Percentiles rank a stretch among this genome's conserved stretches.
phyloP scores from a whole-genome alignment of 257 asterid genomes.

The Lavandula angustifolia region DNA sequence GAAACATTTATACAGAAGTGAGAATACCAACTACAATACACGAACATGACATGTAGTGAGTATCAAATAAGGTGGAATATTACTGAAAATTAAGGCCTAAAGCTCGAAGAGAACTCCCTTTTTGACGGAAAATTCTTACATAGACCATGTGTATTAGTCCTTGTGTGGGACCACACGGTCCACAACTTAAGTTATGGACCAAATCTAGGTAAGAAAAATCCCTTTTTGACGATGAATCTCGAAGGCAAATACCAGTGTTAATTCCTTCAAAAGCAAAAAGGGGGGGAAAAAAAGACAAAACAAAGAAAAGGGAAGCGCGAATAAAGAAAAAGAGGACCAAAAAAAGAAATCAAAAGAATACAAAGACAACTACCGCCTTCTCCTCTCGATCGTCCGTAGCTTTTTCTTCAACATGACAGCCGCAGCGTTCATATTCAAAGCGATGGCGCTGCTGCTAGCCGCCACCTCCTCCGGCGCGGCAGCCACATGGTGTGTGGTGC shows the following conservation, averaged over 20 bases:
- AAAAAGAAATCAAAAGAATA: neutral
- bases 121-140: no score
- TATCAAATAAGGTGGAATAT: no score
- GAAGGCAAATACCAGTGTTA: neutral
- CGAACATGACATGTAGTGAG: no score
- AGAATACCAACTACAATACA: no score
- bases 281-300: neutral
- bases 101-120: no score
- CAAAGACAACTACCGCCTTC: neutral
- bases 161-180: no score
- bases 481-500: constrained; percentile 77
- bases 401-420: constrained; percentile 22
- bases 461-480: constrained; percentile 19
- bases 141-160: no score
- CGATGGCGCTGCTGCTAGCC: constrained; percentile 27
- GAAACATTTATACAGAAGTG: no score
- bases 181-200: no score
- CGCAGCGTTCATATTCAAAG: constrained; percentile 21
- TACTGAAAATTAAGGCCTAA: no score
- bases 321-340: neutral
- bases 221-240: neutral
- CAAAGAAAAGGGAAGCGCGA: neutral
- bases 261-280: neutral
- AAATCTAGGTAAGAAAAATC: no score
- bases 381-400: neutral